Percentiles rank a stretch among this genome's conserved stretches.
Evolutionary conservation across 495 filamentous ascomycete genomes (phyloP).

Genomic region (Aspergillus conjunctus): DNA sequence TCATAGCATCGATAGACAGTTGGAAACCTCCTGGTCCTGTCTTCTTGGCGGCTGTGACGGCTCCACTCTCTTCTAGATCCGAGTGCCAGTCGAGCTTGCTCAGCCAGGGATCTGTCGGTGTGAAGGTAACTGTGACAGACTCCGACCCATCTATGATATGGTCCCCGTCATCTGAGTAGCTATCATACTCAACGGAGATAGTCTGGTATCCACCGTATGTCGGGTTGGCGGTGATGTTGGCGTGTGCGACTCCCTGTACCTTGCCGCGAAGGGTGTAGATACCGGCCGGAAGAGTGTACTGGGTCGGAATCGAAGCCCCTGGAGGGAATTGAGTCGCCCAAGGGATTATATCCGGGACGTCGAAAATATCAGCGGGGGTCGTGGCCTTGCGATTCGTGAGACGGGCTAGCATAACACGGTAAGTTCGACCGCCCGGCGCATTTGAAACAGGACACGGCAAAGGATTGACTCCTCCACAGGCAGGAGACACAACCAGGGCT

Average conservation of each 20-base stretch:
- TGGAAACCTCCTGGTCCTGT: constrained; percentile 28
- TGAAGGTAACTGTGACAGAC: constrained; percentile 11
- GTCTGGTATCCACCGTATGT: constrained; percentile 9
- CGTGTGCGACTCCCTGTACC: constrained; percentile 15
- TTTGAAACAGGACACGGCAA: constrained; percentile 24
- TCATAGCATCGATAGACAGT: constrained; percentile 22
- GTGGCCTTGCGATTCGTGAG: constrained; percentile 14
- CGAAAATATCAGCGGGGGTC: background rate
- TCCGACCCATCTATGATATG: constrained; percentile 24
- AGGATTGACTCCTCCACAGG: constrained; percentile 18
- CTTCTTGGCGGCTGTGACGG: constrained; percentile 20
- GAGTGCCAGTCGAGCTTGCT: constrained; percentile 28
- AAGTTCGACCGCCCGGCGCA: constrained; percentile 21
- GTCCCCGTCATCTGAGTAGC: constrained; percentile 29
- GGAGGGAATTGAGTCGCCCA: constrained; percentile 21
- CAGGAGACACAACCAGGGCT: constrained; percentile 20
- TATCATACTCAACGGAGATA: constrained; percentile 23
- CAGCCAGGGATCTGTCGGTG: constrained; percentile 4
- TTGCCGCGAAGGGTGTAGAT: constrained; percentile 22
- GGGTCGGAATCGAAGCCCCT: constrained; percentile 3
- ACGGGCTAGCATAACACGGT: constrained; percentile 26
- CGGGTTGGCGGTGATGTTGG: background rate
- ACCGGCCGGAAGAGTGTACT: constrained; percentile 3
- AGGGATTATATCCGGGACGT: constrained; percentile 18
- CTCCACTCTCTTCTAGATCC: constrained; percentile 21